Conservation (phyloP, 805 yeast genomes). For the Saccharomycopsis sp. region DNA sequence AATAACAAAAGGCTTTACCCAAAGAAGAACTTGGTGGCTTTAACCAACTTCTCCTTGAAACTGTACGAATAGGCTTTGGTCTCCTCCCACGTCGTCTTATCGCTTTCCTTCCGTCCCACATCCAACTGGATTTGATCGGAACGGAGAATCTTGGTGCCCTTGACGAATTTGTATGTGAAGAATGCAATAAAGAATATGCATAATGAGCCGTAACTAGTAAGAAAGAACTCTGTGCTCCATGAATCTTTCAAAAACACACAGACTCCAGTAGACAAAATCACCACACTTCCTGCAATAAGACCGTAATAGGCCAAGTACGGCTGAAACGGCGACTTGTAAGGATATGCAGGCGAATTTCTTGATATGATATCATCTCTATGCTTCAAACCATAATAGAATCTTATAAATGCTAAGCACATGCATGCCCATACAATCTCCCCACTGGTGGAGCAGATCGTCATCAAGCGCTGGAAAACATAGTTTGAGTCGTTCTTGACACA, state of each 20-base stretch:
- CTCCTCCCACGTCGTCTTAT: conserved; percentile 76
- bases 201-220: conserved; percentile 59
- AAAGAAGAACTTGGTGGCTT: conserved; percentile 6
- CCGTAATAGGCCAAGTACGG: conserved; percentile 66
- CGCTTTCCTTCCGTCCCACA: conserved; percentile 79
- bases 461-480: conserved; percentile 48
- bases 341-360: conserved; percentile 44
- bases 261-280: conserved; percentile 55
- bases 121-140: conserved; percentile 75
- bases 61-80: conserved; percentile 38
- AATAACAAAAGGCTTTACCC: neutral
- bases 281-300: conserved; percentile 42
- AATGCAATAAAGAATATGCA: conserved; percentile 47
- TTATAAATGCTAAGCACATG: conserved; percentile 48
- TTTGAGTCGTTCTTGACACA: conserved; percentile 48
- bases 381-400: conserved; percentile 50
- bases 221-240: conserved; percentile 58
- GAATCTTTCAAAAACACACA: conserved; percentile 48
- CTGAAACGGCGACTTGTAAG: conserved; percentile 63
- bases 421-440: conserved; percentile 66
- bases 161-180: conserved; percentile 47
- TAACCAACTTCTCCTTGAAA: conserved; percentile 26
- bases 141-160: conserved; percentile 59
- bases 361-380: conserved; percentile 49
- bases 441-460: conserved; percentile 53